Evolutionary conservation across 257 asterid species (phyloP).

Genomic region (Linderniella brevidens): DNA sequence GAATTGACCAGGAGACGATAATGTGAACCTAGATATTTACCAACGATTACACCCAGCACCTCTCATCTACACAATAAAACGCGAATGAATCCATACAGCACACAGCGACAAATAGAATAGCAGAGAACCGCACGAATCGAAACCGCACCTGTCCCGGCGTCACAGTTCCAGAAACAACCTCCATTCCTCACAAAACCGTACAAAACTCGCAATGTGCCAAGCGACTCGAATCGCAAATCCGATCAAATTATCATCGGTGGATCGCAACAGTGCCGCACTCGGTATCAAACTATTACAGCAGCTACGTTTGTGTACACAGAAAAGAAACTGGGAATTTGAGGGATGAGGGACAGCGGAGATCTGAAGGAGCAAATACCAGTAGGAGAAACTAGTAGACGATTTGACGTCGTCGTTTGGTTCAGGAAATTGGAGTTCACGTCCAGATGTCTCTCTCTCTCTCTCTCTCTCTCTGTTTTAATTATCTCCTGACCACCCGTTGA

Average conservation of each 20-base stretch:
- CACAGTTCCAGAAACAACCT: constrained; percentile 3
- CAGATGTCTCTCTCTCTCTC: constrained; percentile 16
- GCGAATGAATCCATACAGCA: not conserved
- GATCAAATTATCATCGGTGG: no score
- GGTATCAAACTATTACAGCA: not conserved
- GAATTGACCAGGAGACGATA: no score
- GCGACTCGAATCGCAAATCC: not conserved
- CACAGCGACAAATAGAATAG: not conserved
- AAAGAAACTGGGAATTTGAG: constrained; percentile 5
- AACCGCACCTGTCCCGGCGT: constrained; percentile 4
- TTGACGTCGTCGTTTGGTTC: constrained; percentile 54
- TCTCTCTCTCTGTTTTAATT: no score
- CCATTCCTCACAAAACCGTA: not conserved
- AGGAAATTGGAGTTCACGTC: constrained; percentile 18
- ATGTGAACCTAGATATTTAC: no score
- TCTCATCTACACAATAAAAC: no score
- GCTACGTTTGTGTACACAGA: not conserved
- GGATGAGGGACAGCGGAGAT: constrained; percentile 25
- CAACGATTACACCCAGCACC: no score
- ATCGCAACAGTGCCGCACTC: not conserved
- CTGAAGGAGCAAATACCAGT: constrained; percentile 29
- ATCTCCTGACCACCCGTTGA: no score
- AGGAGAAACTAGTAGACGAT: constrained; percentile 14
- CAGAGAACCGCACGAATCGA: not conserved
- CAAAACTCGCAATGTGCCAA: not conserved